Evolutionary conservation across 495 filamentous ascomycete genomes (phyloP).

Genomic region (Astrothelium subdiscretum): DNA sequence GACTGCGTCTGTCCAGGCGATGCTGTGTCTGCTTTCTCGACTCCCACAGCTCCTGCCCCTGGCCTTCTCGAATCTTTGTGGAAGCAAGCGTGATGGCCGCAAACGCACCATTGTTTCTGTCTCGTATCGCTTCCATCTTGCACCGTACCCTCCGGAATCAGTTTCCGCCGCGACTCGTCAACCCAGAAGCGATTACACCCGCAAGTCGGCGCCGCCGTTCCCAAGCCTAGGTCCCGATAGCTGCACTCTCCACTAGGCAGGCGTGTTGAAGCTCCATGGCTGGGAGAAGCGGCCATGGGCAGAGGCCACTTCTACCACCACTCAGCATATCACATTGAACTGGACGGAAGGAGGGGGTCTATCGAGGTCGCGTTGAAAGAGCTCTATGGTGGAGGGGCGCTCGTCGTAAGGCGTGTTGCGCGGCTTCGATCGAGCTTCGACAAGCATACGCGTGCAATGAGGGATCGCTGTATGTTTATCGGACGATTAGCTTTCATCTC

Average conservation of each 20-base stretch:
- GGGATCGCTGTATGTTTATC: background rate
- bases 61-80: conserved; percentile 36
- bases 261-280: background rate
- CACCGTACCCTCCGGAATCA: conserved; percentile 17
- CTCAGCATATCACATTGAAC: background rate
- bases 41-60: background rate
- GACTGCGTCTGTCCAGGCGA: background rate
- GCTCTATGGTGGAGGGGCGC: background rate
- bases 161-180: conserved; percentile 22
- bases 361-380: background rate
- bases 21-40: background rate
- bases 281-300: conserved; percentile 4
- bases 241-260: conserved; percentile 46
- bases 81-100: conserved; percentile 62
- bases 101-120: conserved; percentile 49
- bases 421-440: background rate
- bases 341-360: background rate
- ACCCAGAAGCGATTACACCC: conserved; percentile 60
- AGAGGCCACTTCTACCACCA: conserved; percentile 2
- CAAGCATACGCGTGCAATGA: background rate
- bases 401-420: background rate
- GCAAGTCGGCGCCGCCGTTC: conserved; percentile 37
- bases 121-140: conserved; percentile 19
- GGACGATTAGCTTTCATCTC: background rate
- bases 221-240: conserved; percentile 42